Evolutionary conservation across 2,329 filamentous ascomycete genomes (phyloP), one percentile per base, ranked within the genome.

Genomic region (Ambrosiella beaveri): DNA sequence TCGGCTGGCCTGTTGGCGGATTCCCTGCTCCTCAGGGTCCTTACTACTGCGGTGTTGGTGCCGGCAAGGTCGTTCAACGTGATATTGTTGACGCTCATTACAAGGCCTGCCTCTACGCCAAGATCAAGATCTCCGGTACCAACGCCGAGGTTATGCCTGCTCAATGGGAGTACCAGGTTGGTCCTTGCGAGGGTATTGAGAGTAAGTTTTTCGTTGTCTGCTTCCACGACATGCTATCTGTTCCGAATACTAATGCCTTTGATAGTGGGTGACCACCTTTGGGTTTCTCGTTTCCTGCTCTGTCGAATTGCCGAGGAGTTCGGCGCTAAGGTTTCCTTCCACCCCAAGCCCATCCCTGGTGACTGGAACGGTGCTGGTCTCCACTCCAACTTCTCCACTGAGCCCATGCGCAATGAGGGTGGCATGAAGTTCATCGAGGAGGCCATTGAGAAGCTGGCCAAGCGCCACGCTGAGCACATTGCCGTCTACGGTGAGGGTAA

Each of bases 91-190:
- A 97, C 77, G 69, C 70, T 1, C 71, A 73, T 66, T 75, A 75
- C 69, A 75, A 75, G 68, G 72, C 72, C 61, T 95, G 80, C 78
- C 70, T 97, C 72, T 68, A 88, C 71, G 82, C 91, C 61, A 85
- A 86, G 61, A 79, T 98, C 74, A 84, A 90, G 71, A 97, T 98
- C 73, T 95, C 90, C 35, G 93, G 93, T 68, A 97, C 93, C 76
- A 98, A 98, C 73, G 93, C 93, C 64, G 93, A 98, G 80, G 93
- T 98, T 68, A 95, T 96, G 87, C 86, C 89, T 63, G 89, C 86
- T 61, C 91, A 96, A 74, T 97, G 91, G 91, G 91, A 97, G 73
- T 96, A 88, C 82, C 53, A 56, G 71, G 87, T 96, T 66, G 91
- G 91, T 59, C 91, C 91, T 63, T 95, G 88, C 74, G 72, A 76